phyloP scores from a whole-genome alignment of 2,329 filamentous ascomycete species.

The Alternaria viburni region DNA sequence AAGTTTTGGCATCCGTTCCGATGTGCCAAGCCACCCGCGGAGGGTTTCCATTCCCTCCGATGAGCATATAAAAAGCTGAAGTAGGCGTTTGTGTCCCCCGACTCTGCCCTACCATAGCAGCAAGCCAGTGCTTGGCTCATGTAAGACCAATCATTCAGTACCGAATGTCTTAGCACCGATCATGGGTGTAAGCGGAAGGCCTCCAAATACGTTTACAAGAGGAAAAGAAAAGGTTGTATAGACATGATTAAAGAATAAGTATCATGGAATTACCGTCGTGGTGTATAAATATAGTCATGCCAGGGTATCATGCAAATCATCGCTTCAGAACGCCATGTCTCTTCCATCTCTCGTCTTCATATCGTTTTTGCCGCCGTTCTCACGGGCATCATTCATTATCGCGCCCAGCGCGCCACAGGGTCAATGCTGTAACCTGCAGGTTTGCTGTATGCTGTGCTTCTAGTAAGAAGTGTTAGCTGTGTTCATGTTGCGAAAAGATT shows the following conservation, averaged over 20 bases:
- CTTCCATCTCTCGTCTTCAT: neutral
- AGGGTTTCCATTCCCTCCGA: neutral
- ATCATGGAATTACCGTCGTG: neutral
- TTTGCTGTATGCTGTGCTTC: neutral
- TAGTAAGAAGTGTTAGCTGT: neutral
- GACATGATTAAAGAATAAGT: neutral
- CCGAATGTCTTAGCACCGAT: neutral
- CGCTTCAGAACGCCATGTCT: neutral
- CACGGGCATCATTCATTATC: neutral
- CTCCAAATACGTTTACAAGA: neutral
- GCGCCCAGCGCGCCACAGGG: neutral
- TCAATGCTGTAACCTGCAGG: neutral
- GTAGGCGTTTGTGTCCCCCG: neutral
- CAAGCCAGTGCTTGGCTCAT: neutral
- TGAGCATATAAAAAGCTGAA: neutral
- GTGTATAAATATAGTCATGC: neutral
- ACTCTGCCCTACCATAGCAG: neutral
- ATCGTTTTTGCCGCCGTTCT: neutral
- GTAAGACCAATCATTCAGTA: neutral
- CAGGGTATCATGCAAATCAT: neutral
- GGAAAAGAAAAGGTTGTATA: neutral
- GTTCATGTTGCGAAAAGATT: neutral
- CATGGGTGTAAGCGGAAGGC: neutral
- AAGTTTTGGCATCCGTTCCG: neutral
- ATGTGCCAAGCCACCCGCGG: neutral